These are phyloP conservation scores for Pleurotus salmoneostramineus DNA, from an alignment of 768 basidiomycete genomes.

Conservation along the genomic window DNA sequence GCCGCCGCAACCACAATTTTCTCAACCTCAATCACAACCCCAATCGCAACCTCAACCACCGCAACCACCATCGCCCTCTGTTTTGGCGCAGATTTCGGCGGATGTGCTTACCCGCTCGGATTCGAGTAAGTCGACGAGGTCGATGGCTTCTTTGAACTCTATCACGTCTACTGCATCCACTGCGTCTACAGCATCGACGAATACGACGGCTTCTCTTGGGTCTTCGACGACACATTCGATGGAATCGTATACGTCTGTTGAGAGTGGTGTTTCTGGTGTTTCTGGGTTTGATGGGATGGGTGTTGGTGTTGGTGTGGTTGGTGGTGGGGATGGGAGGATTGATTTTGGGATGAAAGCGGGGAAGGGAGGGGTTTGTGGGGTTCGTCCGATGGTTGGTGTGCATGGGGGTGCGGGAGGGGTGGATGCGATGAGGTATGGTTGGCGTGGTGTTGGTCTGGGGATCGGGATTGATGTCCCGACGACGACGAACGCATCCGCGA, in stretches of 20 bases:
- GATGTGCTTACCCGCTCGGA: background rate
- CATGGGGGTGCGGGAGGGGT: background rate
- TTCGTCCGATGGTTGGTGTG: background rate
- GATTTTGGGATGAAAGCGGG: background rate
- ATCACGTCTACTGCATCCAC: background rate
- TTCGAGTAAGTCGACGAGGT: background rate
- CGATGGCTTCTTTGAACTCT: background rate
- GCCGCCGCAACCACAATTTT: too few relatives aligned
- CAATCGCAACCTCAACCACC: too few relatives aligned
- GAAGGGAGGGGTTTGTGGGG: conserved; percentile 4
- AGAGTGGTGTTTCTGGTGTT: background rate
- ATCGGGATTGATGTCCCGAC: background rate
- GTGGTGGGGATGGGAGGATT: background rate
- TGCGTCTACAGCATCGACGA: too few relatives aligned
- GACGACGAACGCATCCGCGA: too few relatives aligned
- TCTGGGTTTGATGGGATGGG: background rate
- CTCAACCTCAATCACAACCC: too few relatives aligned
- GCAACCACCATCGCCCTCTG: background rate
- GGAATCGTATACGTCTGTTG: background rate
- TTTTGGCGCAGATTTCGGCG: background rate
- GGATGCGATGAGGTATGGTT: background rate
- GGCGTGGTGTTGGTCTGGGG: background rate
- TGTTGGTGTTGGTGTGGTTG: background rate
- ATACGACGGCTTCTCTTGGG: too few relatives aligned
- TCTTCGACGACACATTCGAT: background rate